Evolutionary conservation across 2,329 filamentous ascomycete genomes (phyloP).

Genomic region (Curvularia spicifera): DNA sequence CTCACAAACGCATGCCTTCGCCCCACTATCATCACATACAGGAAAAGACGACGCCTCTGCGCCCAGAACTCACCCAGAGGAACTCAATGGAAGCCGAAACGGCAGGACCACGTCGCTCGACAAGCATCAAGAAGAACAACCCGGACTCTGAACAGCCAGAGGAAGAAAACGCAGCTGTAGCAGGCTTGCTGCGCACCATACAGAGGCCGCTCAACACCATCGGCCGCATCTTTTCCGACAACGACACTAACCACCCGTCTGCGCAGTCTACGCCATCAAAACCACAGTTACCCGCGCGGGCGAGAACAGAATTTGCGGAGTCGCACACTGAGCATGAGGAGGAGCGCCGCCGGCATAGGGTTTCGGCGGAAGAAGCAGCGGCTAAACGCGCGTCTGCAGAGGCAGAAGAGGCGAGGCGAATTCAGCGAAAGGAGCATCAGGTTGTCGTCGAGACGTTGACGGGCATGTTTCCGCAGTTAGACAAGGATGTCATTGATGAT

Average conservation of each 20-base stretch:
- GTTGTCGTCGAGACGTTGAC: slow-evolving; percentile 93
- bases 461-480: slow-evolving; percentile 95
- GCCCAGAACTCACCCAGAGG: slow-evolving; percentile 64
- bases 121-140: slow-evolving; percentile 55
- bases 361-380: slow-evolving; percentile 84
- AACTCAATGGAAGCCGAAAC: slow-evolving; percentile 67
- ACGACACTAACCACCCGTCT: slow-evolving; percentile 45
- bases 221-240: slow-evolving; percentile 90
- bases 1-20: slow-evolving; percentile 49
- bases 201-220: slow-evolving; percentile 90
- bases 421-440: slow-evolving; percentile 83
- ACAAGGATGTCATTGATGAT: slow-evolving; percentile 93
- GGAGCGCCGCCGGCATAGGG: slow-evolving; percentile 33
- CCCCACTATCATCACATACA: slow-evolving; percentile 53
- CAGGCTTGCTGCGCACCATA: slow-evolving; percentile 85
- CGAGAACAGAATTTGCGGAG: slow-evolving; percentile 42
- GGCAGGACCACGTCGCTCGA: slow-evolving; percentile 62
- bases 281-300: slow-evolving; percentile 55
- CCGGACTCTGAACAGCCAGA: slow-evolving; percentile 57
- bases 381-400: slow-evolving; percentile 91
- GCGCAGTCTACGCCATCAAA: slow-evolving; percentile 56
- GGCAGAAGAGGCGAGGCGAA: slow-evolving; percentile 80
- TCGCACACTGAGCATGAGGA: slow-evolving; percentile 34
- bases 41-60: slow-evolving; percentile 58
- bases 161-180: slow-evolving; percentile 77